These are phyloP conservation scores for Aspergillus puulaauensis DNA, from an alignment of 2,329 filamentous ascomycete genomes.

Conservation along the genomic window DNA sequence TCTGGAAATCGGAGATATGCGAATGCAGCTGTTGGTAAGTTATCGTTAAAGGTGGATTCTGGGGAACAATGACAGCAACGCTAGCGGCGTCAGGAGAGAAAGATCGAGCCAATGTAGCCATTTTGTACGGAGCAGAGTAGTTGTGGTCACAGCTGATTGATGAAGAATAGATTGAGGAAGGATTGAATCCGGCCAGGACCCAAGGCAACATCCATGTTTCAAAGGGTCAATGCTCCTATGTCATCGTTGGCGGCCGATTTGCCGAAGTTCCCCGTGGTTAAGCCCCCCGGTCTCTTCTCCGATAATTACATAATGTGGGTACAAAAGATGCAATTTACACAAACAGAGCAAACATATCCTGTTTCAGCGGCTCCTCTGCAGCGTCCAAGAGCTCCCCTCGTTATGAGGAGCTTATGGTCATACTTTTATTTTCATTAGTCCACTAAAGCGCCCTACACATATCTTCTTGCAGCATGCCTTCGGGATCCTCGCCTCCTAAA, in stretches of 20 bases:
- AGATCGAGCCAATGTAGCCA: constrained; percentile 59
- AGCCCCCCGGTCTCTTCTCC: background rate
- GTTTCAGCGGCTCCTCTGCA: background rate
- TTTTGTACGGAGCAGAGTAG: constrained; percentile 21
- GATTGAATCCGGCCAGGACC: background rate
- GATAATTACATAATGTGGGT: background rate
- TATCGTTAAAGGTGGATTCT: constrained; percentile 61
- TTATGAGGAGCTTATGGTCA: background rate
- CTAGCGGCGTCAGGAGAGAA: constrained; percentile 53
- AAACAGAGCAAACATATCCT: constrained; percentile 17
- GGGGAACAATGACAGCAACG: constrained; percentile 72
- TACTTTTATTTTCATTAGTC: background rate
- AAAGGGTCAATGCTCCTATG: background rate
- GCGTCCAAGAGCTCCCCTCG: background rate
- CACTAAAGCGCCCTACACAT: background rate
- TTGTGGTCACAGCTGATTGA: background rate
- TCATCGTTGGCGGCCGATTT: constrained; percentile 5
- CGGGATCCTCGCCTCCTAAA: constrained; percentile 29
- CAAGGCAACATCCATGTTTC: no score
- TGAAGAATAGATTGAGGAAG: background rate
- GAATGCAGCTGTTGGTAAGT: constrained; percentile 67
- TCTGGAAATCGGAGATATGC: constrained; percentile 71
- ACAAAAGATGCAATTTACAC: constrained; percentile 15
- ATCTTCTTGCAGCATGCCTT: constrained; percentile 26
- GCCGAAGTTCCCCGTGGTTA: background rate